These are phyloP conservation scores for Coemansia sp. DNA, from an alignment of 192 early-diverging fungal species.

Conservation along the genomic window DNA sequence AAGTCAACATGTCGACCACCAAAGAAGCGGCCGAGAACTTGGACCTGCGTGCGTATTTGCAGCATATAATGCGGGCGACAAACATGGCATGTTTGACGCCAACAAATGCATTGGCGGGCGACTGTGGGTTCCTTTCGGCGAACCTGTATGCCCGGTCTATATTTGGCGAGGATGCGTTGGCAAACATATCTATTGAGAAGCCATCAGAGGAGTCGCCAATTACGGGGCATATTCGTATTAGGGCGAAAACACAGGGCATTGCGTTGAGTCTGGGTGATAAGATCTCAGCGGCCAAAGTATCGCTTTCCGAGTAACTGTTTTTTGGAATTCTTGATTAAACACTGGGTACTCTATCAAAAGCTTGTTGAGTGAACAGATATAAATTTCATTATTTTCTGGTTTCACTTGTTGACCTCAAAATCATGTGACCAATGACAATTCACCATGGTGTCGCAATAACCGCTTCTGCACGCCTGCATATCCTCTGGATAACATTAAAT, in stretches of 20 bases:
- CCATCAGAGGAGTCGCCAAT: constrained; percentile 71
- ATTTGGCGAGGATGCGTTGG: constrained; percentile 98
- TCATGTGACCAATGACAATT: no score
- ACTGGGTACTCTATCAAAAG: no score
- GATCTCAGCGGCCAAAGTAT: constrained; percentile 58
- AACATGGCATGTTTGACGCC: constrained; percentile 99
- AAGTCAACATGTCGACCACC: constrained; percentile 95
- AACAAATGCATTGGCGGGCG: constrained; percentile 83
- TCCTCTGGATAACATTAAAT: no score
- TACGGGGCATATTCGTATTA: constrained; percentile 94
- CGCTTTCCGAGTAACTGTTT: constrained; percentile 3
- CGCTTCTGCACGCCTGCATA: no score
- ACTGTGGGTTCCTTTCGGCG: constrained; percentile 96
- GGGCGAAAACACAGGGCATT: constrained; percentile 98
- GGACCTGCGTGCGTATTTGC: constrained; percentile 82
- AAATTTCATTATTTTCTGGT: no score
- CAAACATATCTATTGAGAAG: constrained; percentile 93
- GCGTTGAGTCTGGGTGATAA: constrained; percentile 90
- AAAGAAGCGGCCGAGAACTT: constrained; percentile 64
- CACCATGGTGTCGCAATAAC: no score
- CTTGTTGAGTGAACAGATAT: no score
- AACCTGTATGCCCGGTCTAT: constrained; percentile 96
- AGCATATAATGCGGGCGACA: constrained; percentile 92
- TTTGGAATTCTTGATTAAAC: no score
- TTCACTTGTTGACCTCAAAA: no score